Base-by-base conservation (phyloP, 768 basidiomycete genomes). In the Suillus cothurnatus region DNA sequence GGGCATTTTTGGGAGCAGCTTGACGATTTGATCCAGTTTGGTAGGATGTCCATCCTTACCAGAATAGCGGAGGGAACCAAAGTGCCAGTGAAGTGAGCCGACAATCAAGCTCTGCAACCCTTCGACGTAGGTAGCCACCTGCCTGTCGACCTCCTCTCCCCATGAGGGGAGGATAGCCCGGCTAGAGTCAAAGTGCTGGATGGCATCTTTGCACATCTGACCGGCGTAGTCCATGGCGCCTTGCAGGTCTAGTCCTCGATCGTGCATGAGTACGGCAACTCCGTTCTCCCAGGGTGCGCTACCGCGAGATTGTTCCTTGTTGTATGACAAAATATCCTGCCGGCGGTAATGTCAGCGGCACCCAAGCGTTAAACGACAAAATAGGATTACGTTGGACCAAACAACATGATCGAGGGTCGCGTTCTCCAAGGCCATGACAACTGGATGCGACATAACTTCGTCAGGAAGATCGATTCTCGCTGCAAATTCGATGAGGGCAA, bases 61-160 rank as follows among this genome's bases (percentile, higher is more conserved):
- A 71, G 91, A 91, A 72, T 92, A 92, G 4, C 90, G 82, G 63
- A 82, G 81, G 3, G 86, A 86, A 75, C 85, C 82, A 76, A 90
- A 90, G 72, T 87, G 88, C 90, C 90, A 92, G 65, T 89, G 85
- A 43, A 91, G 74, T 45, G 85, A 86, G 77, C 88, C 90, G 32
- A 88, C 84, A 67, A 90, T 88, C 89, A 88, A 90, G 65, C 87
- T 82, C 68, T 86, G 84, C 43, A 92, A 73, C 19, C 88, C 88
- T 52, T 81, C 74, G 45, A 91, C 79, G 64, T 91, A 92, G n/a
- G 77, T 74, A 17, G 72, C 72, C 38, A 90, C 88, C 74, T 86
- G 85, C 19, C 73, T 74, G 71, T 91, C 88, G 52, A 90, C 73
- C 47, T 86, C 83, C 1, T 81, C 77, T 6, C 84, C 85, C 88